Conservation (phyloP, 2,329 filamentous ascomycete genomes). For the Aspergillus carbonarius region DNA sequence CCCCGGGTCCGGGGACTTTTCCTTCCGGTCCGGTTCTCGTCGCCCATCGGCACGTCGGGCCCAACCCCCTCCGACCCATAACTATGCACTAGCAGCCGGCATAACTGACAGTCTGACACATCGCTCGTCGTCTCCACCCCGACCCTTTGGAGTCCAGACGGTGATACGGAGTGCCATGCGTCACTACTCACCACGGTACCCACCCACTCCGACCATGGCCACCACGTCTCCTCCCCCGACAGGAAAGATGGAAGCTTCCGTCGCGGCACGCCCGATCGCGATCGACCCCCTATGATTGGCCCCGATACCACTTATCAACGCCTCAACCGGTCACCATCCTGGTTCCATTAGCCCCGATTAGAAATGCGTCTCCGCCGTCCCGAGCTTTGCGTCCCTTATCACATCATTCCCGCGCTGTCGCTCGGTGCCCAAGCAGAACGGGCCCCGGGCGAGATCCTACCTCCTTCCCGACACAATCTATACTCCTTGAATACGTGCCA, state of each 20-base stretch:
- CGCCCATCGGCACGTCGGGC: background rate
- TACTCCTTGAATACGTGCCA: background rate
- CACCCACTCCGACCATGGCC: background rate
- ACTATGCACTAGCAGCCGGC: no score
- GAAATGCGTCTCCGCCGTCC: slow-evolving; percentile 6
- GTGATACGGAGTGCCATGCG: background rate
- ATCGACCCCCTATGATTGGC: background rate
- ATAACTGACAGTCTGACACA: background rate
- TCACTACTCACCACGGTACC: background rate
- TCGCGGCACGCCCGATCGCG: background rate
- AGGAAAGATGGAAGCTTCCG: background rate
- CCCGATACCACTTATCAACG: background rate
- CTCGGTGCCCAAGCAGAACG: background rate
- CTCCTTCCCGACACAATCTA: background rate
- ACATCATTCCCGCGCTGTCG: background rate
- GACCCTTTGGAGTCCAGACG: background rate
- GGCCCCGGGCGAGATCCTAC: background rate
- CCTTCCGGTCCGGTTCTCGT: no score
- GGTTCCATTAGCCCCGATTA: slow-evolving; percentile 3
- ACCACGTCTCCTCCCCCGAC: background rate
- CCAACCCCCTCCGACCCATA: background rate
- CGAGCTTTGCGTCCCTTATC: slow-evolving; percentile 1
- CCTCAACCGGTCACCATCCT: background rate
- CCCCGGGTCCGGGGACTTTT: no score
- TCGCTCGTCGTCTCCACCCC: background rate